Percentiles rank a stretch among this genome's conserved stretches.
phyloP scores from a whole-genome alignment of 345 rosid species.

The Litchi chinensis region DNA sequence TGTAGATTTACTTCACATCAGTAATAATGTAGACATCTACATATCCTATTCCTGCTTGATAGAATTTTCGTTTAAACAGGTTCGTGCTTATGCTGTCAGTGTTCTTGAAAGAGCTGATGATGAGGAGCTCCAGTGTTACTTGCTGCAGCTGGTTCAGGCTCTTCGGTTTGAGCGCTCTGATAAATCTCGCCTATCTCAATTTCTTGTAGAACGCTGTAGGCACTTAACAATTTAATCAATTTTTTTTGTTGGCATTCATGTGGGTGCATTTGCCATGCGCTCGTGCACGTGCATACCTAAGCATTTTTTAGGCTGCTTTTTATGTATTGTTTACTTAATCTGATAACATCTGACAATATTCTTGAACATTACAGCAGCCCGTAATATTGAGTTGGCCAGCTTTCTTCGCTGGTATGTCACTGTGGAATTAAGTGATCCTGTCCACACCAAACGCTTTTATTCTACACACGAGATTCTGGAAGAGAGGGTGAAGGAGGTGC shows the following conservation, averaged over 20 bases:
- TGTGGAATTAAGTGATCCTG: slow-evolving; percentile 90
- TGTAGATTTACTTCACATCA: not conserved
- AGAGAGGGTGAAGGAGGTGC: slow-evolving; percentile 76
- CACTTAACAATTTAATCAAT: slow-evolving; percentile 10
- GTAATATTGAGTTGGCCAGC: slow-evolving; percentile 90
- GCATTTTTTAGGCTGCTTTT: slow-evolving; percentile 9
- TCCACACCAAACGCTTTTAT: slow-evolving; percentile 77
- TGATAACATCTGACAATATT: slow-evolving; percentile 29
- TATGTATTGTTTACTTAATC: slow-evolving; percentile 17
- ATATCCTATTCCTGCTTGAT: slow-evolving; percentile 18
- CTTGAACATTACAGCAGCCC: slow-evolving; percentile 60
- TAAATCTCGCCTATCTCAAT: slow-evolving; percentile 90
- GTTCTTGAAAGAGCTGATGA: slow-evolving; percentile 98
- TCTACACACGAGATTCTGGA: slow-evolving; percentile 76
- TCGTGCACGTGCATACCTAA: not conserved
- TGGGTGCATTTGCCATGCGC: not conserved
- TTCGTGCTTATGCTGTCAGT: slow-evolving; percentile 97
- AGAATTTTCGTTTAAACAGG: slow-evolving; percentile 51
- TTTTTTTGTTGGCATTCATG: not conserved
- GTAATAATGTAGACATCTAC: slow-evolving; percentile 8
- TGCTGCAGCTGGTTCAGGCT: slow-evolving; percentile 98
- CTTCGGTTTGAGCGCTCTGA: slow-evolving; percentile 97
- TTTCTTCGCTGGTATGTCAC: slow-evolving; percentile 95
- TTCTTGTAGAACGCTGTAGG: slow-evolving; percentile 92
- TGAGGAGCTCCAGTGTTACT: slow-evolving; percentile 97